Evolutionary conservation across 2,329 filamentous ascomycete genomes (phyloP).

Genomic region (Dactylellina sp.): DNA sequence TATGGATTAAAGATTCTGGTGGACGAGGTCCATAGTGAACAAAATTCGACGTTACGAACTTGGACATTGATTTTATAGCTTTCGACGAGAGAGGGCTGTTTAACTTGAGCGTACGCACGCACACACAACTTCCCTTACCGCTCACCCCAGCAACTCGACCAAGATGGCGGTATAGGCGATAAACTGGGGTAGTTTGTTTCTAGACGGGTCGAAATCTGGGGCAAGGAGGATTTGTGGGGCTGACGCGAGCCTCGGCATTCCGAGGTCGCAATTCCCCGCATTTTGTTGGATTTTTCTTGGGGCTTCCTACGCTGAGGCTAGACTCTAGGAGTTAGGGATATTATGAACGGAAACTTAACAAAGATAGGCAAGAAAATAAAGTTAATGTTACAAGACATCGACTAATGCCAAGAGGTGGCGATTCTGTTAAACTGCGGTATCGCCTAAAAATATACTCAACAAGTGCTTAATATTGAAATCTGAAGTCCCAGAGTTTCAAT

Average conservation of each 20-base stretch:
- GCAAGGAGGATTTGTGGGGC: constrained; percentile 7
- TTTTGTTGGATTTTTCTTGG: constrained; percentile 7
- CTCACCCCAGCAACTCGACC: not conserved
- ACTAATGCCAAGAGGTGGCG: no score
- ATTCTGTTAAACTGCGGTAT: no score
- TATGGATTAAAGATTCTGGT: constrained; percentile 5
- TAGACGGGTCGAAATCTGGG: constrained; percentile 10
- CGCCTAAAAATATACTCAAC: no score
- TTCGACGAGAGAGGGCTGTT: not conserved
- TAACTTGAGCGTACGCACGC: no score
- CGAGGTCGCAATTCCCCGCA: constrained; percentile 39
- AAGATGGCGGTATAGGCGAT: constrained; percentile 43
- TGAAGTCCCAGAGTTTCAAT: no score
- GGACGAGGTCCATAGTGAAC: constrained; percentile 10
- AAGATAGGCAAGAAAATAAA: no score
- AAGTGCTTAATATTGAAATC: no score
- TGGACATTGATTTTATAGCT: constrained; percentile 17
- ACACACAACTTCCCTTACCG: not conserved
- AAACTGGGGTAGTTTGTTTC: not conserved
- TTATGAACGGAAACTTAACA: no score
- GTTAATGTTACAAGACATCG: no score
- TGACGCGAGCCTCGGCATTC: constrained; percentile 21
- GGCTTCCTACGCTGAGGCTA: not conserved
- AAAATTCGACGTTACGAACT: not conserved
- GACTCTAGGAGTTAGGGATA: no score